Percentiles rank a stretch among this genome's conserved stretches.
Conservation (phyloP, 768 basidiomycete species). For the Bullera alba region DNA sequence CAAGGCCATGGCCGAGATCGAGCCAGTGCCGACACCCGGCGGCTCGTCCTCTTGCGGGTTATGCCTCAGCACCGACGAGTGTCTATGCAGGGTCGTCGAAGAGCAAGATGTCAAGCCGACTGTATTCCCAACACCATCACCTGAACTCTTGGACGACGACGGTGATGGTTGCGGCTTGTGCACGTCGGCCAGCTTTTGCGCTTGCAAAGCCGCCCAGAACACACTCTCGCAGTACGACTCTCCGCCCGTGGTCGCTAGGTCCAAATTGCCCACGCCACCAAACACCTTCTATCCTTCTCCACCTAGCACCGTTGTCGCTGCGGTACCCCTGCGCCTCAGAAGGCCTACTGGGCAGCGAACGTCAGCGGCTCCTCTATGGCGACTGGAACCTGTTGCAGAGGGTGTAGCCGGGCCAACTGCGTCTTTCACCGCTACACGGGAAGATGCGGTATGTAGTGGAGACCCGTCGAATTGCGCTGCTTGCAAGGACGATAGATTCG, state of each 20-base stretch:
- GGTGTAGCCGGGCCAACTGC: too few relatives aligned
- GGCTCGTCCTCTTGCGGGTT: constrained; percentile 22
- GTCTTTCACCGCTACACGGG: neutral
- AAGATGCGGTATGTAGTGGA: constrained; percentile 30
- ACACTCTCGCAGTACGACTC: constrained; percentile 2
- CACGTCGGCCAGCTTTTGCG: constrained; percentile 30
- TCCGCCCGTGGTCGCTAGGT: neutral
- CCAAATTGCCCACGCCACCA: neutral
- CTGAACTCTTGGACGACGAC: neutral
- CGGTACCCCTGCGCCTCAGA: neutral
- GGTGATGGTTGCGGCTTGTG: constrained; percentile 31
- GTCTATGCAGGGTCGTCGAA: constrained; percentile 29
- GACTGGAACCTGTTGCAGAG: too few relatives aligned
- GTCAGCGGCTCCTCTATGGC: too few relatives aligned
- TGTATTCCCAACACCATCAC: constrained; percentile 3
- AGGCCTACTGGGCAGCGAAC: too few relatives aligned
- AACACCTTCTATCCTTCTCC: neutral
- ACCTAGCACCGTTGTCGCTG: neutral
- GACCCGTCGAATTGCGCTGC: constrained; percentile 41
- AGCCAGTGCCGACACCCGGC: constrained; percentile 1
- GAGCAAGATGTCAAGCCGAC: constrained; percentile 11
- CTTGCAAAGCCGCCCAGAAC: constrained; percentile 16
- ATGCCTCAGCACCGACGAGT: constrained; percentile 30
- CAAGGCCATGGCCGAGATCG: constrained; percentile 1
- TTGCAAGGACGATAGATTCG: constrained; percentile 36